Base-by-base conservation (phyloP, 1,139 yeast species). In the Sugiyamaella castrensis region DNA sequence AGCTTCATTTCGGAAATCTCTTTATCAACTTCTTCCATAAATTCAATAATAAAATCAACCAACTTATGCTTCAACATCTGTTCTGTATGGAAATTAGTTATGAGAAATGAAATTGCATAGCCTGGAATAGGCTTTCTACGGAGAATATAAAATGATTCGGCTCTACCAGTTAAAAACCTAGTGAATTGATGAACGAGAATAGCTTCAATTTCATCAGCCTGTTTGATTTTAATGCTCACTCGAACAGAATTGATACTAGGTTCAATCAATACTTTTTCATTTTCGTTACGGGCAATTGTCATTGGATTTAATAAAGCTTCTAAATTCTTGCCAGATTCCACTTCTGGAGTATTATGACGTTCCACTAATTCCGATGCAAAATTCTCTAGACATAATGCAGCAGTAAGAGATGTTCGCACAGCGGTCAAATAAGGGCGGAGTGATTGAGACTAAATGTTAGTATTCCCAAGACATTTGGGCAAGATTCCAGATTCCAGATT, bases 21-120 rank as follows among this genome's bases (percentile, higher is more conserved):
- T 72, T 91, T 92, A 70, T 92, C 99, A 26, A 92, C 98, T 63
- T 91, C 98, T 69, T 92, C 98, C 98, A 92, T 91, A 68, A 94
- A 92, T 71, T 92, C 98, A 62, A 92, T 88, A 61, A 92, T 89
- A 66, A 92, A 92, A 68, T 92, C 98, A 43, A 92, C 96, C 63
- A 92, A 78, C 69, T 94, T 94, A 64, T 86, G 92, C 71, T 94
- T 92, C 69, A 91, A 79, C 96, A 92, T 89, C 60, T 85, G 85
- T 68, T 92, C 98, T 9, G 97, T 89, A 70, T 92, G 98, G 71
- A 83, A 83, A 70, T 92, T 92, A 35, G 98, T 92, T 60, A 92
- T 81, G 65, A 92, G 76, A 66, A 92, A 94, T 19, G 97, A 87
- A 56, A 92, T 89, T 66, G 91, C 97, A 67, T 88, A 92, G 36